Conservation (phyloP, 768 basidiomycete species). For the Baorangia bicolor region DNA sequence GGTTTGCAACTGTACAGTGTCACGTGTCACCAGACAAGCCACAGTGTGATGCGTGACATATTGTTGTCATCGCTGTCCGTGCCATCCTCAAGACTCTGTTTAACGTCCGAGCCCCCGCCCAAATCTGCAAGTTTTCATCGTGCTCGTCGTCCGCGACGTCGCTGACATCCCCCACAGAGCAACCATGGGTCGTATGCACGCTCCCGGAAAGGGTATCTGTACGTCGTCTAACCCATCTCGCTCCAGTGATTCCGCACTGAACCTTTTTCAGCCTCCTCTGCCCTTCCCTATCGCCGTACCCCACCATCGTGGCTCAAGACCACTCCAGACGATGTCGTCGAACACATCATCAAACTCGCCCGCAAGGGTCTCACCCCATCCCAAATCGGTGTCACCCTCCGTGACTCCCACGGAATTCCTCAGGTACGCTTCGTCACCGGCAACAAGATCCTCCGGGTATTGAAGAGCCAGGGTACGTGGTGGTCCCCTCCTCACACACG, state of each 20-base stretch:
- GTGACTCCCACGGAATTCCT: slow-evolving; percentile 97
- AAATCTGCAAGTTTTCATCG: slow-evolving; percentile 38
- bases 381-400: slow-evolving; percentile 96
- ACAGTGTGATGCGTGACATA: slow-evolving; percentile 33
- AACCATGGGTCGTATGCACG: slow-evolving; percentile 98
- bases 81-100: slow-evolving; percentile 18
- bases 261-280: slow-evolving; percentile 59
- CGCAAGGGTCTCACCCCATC: slow-evolving; percentile 97
- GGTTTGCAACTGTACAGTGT: slow-evolving; percentile 63
- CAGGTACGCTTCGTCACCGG: slow-evolving; percentile 98
- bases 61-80: slow-evolving; percentile 19
- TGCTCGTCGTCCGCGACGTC: slow-evolving; percentile 5
- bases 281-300: slow-evolving; percentile 94
- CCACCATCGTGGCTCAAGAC: slow-evolving; percentile 98
- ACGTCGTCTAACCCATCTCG: slow-evolving; percentile 35
- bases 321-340: slow-evolving; percentile 90
- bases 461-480: slow-evolving; percentile 86
- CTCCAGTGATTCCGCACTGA: slow-evolving; percentile 37
- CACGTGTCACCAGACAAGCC: slow-evolving; percentile 25
- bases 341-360: slow-evolving; percentile 96
- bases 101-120: slow-evolving; percentile 18
- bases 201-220: slow-evolving; percentile 99
- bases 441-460: slow-evolving; percentile 98
- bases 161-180: slow-evolving; percentile 39
- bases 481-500: not conserved